phyloP scores from a whole-genome alignment of 2,329 filamentous ascomycete species.

The Purpureocillium takamizusanense region DNA sequence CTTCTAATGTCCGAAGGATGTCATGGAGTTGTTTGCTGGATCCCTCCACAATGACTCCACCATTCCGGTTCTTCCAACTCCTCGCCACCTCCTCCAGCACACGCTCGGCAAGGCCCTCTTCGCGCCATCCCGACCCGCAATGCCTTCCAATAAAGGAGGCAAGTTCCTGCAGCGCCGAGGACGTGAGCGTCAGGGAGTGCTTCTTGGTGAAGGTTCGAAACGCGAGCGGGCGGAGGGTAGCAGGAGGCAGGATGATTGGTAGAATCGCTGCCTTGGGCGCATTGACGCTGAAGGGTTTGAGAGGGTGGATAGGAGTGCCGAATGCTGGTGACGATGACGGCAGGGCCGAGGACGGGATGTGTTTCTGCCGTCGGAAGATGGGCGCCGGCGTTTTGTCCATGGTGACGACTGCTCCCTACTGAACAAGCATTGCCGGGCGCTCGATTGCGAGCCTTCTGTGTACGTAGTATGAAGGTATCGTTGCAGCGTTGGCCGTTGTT shows the following conservation, averaged over 20 bases:
- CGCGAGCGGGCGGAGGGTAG: slow-evolving; percentile 79
- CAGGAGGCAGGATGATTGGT: slow-evolving; percentile 80
- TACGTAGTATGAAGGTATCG: too few relatives aligned
- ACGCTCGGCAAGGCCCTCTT: slow-evolving; percentile 86
- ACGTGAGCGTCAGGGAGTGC: slow-evolving; percentile 86
- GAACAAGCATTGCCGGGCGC: not conserved
- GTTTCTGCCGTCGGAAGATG: slow-evolving; percentile 26
- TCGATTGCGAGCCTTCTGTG: too few relatives aligned
- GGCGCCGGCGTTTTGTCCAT: slow-evolving; percentile 31
- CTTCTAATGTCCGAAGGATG: slow-evolving; percentile 76
- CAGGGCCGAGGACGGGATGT: slow-evolving; percentile 47
- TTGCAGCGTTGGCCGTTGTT: too few relatives aligned
- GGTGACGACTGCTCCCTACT: slow-evolving; percentile 2
- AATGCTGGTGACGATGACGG: slow-evolving; percentile 89
- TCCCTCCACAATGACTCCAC: slow-evolving; percentile 86
- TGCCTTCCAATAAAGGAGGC: slow-evolving; percentile 86
- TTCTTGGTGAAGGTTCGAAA: slow-evolving; percentile 97
- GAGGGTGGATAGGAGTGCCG: slow-evolving; percentile 74
- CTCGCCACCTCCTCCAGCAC: slow-evolving; percentile 87
- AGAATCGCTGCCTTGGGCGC: slow-evolving; percentile 58
- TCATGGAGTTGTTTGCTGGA: slow-evolving; percentile 64
- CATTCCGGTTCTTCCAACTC: slow-evolving; percentile 83
- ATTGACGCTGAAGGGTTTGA: slow-evolving; percentile 52
- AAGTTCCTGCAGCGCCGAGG: slow-evolving; percentile 73
- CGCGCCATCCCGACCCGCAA: slow-evolving; percentile 92